These are phyloP conservation scores for Paraphaeosphaeria sporulosa DNA, from an alignment of 2,329 filamentous ascomycete species.

Conservation along the genomic window DNA sequence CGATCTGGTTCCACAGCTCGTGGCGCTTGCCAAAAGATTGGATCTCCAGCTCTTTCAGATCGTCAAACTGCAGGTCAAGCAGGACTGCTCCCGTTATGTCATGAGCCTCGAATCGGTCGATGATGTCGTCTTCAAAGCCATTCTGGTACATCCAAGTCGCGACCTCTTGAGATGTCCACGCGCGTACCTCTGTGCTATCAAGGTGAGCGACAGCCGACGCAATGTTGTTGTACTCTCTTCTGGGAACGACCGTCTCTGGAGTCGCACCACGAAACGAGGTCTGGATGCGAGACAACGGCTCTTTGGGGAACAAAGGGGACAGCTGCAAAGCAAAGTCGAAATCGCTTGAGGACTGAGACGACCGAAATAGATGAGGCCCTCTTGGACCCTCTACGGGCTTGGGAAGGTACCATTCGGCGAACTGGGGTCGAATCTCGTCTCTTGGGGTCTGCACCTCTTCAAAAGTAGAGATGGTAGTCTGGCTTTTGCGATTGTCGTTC, in stretches of 20 bases:
- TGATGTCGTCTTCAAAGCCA: constrained; percentile 77
- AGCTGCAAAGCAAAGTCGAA: constrained; percentile 67
- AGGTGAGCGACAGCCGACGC: constrained; percentile 62
- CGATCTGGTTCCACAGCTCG: constrained; percentile 81
- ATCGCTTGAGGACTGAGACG: constrained; percentile 67
- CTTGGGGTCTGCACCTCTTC: constrained; percentile 83
- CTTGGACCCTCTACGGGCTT: constrained; percentile 80
- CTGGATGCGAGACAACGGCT: constrained; percentile 54
- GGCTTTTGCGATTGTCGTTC: constrained; percentile 70
- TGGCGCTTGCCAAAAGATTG: constrained; percentile 82
- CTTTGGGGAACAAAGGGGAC: constrained; percentile 76
- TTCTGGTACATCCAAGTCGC: constrained; percentile 86
- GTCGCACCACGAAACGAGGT: constrained; percentile 51
- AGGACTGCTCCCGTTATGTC: constrained; percentile 90
- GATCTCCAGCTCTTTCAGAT: constrained; percentile 82
- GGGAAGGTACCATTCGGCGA: constrained; percentile 65
- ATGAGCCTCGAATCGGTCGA: constrained; percentile 87
- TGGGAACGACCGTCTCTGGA: constrained; percentile 47
- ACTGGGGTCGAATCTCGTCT: constrained; percentile 64
- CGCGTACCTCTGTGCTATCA: constrained; percentile 65
- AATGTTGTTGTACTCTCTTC: constrained; percentile 60
- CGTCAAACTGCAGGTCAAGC: constrained; percentile 90
- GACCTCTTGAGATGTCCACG: constrained; percentile 79
- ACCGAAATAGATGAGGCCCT: constrained; percentile 86
- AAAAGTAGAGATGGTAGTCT: constrained; percentile 86